Percentiles rank a stretch among this genome's conserved stretches.
Evolutionary conservation across 306 rosid species (phyloP).

Genomic region (Senna siamea): DNA sequence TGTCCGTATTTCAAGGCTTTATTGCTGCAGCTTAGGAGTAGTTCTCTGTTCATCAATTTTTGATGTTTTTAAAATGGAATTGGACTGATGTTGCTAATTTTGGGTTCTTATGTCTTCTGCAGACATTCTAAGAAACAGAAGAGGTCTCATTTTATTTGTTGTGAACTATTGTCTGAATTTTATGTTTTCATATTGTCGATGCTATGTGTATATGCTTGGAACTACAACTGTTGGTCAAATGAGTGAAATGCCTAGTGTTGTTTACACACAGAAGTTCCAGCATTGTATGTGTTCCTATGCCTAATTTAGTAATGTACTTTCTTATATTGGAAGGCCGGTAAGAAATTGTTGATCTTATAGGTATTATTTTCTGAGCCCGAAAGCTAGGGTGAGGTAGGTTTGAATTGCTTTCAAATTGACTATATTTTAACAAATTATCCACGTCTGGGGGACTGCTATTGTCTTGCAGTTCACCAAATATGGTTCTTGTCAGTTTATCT

Average conservation of each 20-base stretch:
- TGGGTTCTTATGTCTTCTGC: conserved; percentile 23
- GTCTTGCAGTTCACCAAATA: too few relatives aligned
- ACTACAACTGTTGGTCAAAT: conserved; percentile 17
- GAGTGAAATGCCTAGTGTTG: neutral
- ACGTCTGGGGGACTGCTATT: neutral
- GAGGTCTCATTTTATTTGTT: neutral
- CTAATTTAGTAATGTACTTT: neutral
- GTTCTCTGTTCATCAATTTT: conserved; percentile 18
- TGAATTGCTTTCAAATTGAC: neutral
- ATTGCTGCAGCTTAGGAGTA: conserved; percentile 20
- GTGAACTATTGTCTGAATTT: conserved; percentile 29
- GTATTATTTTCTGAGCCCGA: neutral
- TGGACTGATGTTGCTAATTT: conserved; percentile 23
- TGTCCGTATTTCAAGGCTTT: conserved; percentile 25
- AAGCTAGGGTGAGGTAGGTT: neutral
- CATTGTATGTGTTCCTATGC: neutral
- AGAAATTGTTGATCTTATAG: neutral
- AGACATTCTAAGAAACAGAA: conserved; percentile 30
- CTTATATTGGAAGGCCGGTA: neutral
- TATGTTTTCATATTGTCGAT: neutral
- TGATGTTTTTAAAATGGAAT: neutral
- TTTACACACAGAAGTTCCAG: conserved; percentile 3
- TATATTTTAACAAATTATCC: neutral
- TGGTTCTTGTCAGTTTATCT: neutral
- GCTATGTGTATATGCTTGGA: conserved; percentile 28